Evolutionary conservation across 495 filamentous ascomycete species (phyloP).

Genomic region (Penicillium coffeae): DNA sequence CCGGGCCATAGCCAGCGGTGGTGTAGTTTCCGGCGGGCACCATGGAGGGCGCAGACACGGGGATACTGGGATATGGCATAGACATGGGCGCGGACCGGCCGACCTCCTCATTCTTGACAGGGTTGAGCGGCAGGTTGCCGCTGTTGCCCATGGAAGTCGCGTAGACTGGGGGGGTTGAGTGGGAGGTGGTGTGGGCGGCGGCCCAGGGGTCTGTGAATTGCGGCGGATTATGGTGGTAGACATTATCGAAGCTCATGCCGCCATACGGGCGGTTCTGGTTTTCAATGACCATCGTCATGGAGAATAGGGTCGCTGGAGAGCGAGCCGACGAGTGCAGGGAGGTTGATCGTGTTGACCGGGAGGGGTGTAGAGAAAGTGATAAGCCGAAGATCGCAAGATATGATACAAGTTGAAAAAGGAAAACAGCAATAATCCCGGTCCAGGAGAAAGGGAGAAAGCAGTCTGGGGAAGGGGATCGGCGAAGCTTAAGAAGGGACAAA

Average conservation of each 20-base stretch:
- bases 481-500: constrained; percentile 64
- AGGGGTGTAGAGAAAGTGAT: constrained; percentile 15
- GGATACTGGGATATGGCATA: constrained; percentile 69
- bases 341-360: no score
- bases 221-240: constrained; percentile 66
- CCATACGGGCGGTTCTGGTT: constrained; percentile 78
- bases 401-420: constrained; percentile 17
- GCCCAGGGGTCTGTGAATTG: constrained; percentile 95
- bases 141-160: constrained; percentile 57
- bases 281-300: constrained; percentile 87
- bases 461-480: constrained; percentile 67
- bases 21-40: constrained; percentile 68
- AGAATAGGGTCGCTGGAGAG: constrained; percentile 27
- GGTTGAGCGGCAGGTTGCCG: constrained; percentile 49
- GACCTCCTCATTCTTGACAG: constrained; percentile 54
- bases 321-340: no score
- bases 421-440: constrained; percentile 20
- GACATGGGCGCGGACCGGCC: constrained; percentile 60
- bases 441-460: constrained; percentile 28
- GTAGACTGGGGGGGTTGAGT: constrained; percentile 52
- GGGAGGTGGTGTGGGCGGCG: constrained; percentile 54
- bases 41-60: constrained; percentile 67
- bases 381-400: constrained; percentile 35
- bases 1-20: constrained; percentile 59
- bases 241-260: constrained; percentile 76